Evolutionary conservation across 1,284 basidiomycete species (phyloP).

Genomic region (Irpex sp.): DNA sequence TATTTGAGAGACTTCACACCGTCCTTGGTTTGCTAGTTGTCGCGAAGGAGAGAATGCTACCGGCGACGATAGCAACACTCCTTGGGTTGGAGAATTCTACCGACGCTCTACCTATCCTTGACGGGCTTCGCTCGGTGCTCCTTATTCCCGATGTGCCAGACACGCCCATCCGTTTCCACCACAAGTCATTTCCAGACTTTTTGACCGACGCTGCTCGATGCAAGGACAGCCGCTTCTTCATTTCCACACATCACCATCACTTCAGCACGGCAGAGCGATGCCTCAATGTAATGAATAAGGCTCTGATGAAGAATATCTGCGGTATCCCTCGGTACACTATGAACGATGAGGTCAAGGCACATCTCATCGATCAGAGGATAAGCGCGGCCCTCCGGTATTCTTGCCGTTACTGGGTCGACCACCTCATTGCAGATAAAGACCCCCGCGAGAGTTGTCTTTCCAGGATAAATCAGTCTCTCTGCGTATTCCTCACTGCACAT

Average conservation of each 20-base stretch:
- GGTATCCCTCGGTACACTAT: not conserved
- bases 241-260: not conserved
- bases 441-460: not conserved
- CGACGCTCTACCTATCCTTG: not conserved
- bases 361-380: not conserved
- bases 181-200: constrained; percentile 20
- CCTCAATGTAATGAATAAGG: not conserved
- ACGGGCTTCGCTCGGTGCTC: constrained; percentile 6
- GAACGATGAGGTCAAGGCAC: not conserved
- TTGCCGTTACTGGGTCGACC: not conserved
- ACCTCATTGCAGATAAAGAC: not conserved
- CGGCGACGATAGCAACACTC: not conserved
- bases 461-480: not conserved
- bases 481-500: not conserved
- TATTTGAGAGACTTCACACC: not conserved
- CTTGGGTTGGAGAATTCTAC: not conserved
- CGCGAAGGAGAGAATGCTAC: not conserved
- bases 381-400: not conserved
- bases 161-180: constrained; percentile 12
- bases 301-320: not conserved
- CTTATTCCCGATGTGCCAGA: not conserved
- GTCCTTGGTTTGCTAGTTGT: not conserved
- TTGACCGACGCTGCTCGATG: not conserved
- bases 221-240: not conserved
- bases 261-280: not conserved